Base-by-base conservation (phyloP, 2,329 filamentous ascomycete species). In the Emericellopsis atlantica region DNA sequence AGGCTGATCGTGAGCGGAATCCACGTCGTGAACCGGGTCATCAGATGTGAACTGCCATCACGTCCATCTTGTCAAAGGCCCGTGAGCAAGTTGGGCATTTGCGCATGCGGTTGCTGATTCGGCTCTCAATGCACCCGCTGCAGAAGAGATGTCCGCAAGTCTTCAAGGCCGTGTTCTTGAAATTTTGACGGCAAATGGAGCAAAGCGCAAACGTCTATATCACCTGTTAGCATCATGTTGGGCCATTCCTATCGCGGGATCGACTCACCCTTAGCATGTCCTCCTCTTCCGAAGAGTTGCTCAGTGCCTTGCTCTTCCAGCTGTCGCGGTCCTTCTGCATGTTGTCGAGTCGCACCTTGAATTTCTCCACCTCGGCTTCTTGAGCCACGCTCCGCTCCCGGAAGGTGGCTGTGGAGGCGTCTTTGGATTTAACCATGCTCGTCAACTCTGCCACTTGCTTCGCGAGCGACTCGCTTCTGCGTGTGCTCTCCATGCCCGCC, bases 111-210 rank as follows among this genome's bases (percentile, higher is more conserved):
- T 92, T 94, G 36, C 78, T 79, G 46, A 95, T 79, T 43, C 92
- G 81, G 54, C 93, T 84, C 48, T 95, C 86, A 21, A 96, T 84
- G 57, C 92, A 98, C 37, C 79, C 74, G 54, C 81, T 81, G 72
- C 92, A 98, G 61, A 96, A 95, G 38, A 94, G 76, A 60, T 98
- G 92, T 2, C 92, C 92, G 59, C 92, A 98, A 1, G 85, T 88
- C 64, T 92, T 93, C 58, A 98, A 74, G 9, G 82, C 83, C 1
- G 89, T 94, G 55, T 96, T 87, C 62, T 96, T 96, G 67, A 95
- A 89, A 50, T 90, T 86, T 54, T 79, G 82, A 50, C 87, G 85
- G 66, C 93, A 98, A 39, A 96, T 85, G 10, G 87, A 86, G 66
- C 92, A 98, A 40, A 94, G 77, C 31, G 55, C 55, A 48, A 58